Evolutionary conservation across 495 filamentous ascomycete genomes (phyloP), one percentile per base, ranked within the genome.

Genomic region (Aspergillus ellipticus): DNA sequence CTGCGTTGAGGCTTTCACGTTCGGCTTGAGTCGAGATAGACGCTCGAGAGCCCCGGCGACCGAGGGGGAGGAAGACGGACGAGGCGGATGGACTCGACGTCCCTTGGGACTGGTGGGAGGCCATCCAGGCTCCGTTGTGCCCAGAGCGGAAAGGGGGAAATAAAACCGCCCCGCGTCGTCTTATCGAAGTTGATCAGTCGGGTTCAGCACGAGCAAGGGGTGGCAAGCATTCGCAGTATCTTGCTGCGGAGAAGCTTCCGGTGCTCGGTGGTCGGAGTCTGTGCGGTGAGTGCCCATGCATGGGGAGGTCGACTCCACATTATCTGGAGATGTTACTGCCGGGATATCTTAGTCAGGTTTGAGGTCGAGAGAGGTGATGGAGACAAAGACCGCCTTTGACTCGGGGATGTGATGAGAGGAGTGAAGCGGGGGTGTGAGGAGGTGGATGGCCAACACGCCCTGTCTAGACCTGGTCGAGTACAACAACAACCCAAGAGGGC

Each of bases 1-100:
- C 79, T 52, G 89, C 81, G 17, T 87, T 80, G 17, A 91, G 79
- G 15, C 83, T 82, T 51, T 89, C 87, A 64, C 81, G 85, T 66
- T 92, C 88, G 51, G 86, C 70, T 20, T 79, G 77, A 6, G 82
- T 81, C 15, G 84, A 82, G 13, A 84, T 56, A 17, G 89, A 92
- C 31, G 77, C 73, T 16, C 87, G 64, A 4, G 90, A 93, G 16
- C 80, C 85, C 41, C 74, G 77, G 43, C 70, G 69, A 17, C 73
- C 72, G 16, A 75, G 70, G 3, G 75, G 75, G 43, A 75, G 63
- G 46, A 76, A 71, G 37, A 71, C 65, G 6, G 77, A 70, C 41
- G 77, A 79, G 37, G 67, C 61, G 31, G 77, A 74, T 31, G 74
- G 75, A 58, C 75, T 78, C 37, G 64, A 61, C 39, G 65, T 68